Percentiles rank a stretch among this genome's conserved stretches.
phyloP scores from a whole-genome alignment of 805 yeast genomes.

The Teunomyces funiuensis region DNA sequence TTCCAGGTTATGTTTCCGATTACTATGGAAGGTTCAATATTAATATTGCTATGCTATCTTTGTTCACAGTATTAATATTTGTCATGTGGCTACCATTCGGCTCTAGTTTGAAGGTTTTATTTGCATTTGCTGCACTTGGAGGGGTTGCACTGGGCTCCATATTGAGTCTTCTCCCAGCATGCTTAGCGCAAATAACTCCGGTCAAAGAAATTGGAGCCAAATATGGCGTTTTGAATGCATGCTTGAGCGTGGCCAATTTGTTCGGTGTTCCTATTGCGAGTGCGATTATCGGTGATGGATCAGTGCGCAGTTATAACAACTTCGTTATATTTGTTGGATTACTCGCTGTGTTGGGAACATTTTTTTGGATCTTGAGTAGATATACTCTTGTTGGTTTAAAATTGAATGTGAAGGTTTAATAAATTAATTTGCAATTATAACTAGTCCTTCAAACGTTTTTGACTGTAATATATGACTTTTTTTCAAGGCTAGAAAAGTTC shows the following conservation, averaged over 20 bases:
- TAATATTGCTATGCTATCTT: constrained; percentile 30
- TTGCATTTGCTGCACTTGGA: constrained; percentile 32
- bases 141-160: constrained; percentile 38
- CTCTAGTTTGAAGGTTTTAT: constrained; percentile 20
- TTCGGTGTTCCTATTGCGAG: constrained; percentile 37
- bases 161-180: constrained; percentile 35
- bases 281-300: constrained; percentile 28
- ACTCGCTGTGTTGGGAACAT: constrained; percentile 26
- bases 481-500: no score
- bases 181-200: constrained; percentile 21
- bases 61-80: constrained; percentile 25
- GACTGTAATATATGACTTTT: neutral
- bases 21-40: constrained; percentile 30
- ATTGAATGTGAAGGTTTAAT: constrained; percentile 15
- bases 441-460: neutral
- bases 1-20: constrained; percentile 32
- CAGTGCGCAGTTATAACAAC: constrained; percentile 24
- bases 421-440: neutral
- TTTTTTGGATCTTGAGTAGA: constrained; percentile 24
- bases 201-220: constrained; percentile 37
- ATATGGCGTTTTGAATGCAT: constrained; percentile 34
- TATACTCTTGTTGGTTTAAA: constrained; percentile 16
- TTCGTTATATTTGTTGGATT: constrained; percentile 34
- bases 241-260: constrained; percentile 31
- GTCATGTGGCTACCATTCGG: constrained; percentile 39